Evolutionary conservation across 805 yeast species (phyloP).

Genomic region (Candida succiphila): DNA sequence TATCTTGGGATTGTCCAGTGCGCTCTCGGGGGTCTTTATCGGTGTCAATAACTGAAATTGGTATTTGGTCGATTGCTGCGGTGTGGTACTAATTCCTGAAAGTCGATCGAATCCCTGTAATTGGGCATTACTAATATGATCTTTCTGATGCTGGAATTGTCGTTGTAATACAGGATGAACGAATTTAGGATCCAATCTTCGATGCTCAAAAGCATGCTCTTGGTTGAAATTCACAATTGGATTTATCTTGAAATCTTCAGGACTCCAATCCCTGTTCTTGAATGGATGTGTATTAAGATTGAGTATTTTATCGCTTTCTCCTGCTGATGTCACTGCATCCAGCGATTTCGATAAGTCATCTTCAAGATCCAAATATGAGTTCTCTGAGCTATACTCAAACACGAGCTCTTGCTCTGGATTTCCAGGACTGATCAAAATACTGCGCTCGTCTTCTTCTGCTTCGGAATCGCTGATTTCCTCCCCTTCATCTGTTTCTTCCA

Average conservation of each 20-base stretch:
- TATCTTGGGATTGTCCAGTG: slow-evolving; percentile 12
- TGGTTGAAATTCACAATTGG: slow-evolving; percentile 13
- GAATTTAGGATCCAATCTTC: slow-evolving; percentile 8
- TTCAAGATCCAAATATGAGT: neutral
- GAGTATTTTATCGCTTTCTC: neutral
- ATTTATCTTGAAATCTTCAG: slow-evolving; percentile 26
- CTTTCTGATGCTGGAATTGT: slow-evolving; percentile 13
- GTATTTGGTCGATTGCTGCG: neutral
- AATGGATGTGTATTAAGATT: slow-evolving; percentile 19
- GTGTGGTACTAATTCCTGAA: slow-evolving; percentile 5
- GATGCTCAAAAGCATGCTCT: slow-evolving; percentile 10
- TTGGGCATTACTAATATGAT: slow-evolving; percentile 11
- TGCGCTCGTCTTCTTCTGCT: neutral
- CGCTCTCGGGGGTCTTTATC: slow-evolving; percentile 12
- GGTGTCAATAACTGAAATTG: slow-evolving; percentile 12
- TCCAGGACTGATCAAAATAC: neutral
- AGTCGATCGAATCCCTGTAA: slow-evolving; percentile 14
- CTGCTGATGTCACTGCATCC: neutral
- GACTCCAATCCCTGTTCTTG: slow-evolving; percentile 21
- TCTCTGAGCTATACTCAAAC: neutral
- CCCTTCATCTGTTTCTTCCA: slow-evolving; percentile 4
- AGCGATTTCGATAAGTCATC: neutral
- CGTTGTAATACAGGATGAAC: slow-evolving; percentile 15
- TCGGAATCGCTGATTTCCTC: slow-evolving; percentile 1
- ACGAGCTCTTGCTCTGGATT: neutral